Evolutionary conservation across 2,329 filamentous ascomycete genomes (phyloP), one percentile per base, ranked within the genome.

Genomic region (Sarocladium brachiariae): DNA sequence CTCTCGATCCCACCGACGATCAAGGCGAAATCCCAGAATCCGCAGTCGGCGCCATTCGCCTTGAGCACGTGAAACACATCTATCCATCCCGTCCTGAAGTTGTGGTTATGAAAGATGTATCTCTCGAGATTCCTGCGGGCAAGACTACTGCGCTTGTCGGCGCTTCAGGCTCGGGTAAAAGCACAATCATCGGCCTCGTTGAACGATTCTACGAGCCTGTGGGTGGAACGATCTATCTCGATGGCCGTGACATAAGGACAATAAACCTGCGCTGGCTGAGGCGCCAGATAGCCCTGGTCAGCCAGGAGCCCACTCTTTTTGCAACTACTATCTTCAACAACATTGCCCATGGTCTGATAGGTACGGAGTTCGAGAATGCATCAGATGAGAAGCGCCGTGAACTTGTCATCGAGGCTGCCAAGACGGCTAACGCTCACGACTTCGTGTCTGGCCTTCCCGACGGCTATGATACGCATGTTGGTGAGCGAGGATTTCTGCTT

Each of bases 141-240:
- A 95, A 96, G 71, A 90, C 87, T 16, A 96, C 92, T 2, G 93
- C 93, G 1, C 73, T 99, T 7, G 93, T 99, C 5, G 93, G 93
- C 52, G 89, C 92, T 1, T 97, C 92, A 10, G 93, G 92, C 10
- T 95, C 87, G 34, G 93, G 93, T 45, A 99, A 97, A 70, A 92
- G 86, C 60, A 97, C 93, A 0, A 91, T 97, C 54, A 86, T 97
- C 24, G 92, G 92, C 11, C 75, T 99, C 18, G 83, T 97, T 1
- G 92, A 97, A 69, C 82, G 93, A 16, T 97, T 97, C 66, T 99
- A 99, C 65, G 83, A 91, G 52, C 92, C 92, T 0, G 87, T 96
- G 30, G 79, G 79, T 25, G 93, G 93, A 19, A 70, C 78, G 18
- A 83, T 97, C 1, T 77, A 84, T 53, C 73, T 99, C 10, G 93